A percentile compares a stretch with the other conserved stretches of the same genome.
phyloP scores from a whole-genome alignment of 768 basidiomycete genomes.

The Pleurotus cornucopiae region DNA sequence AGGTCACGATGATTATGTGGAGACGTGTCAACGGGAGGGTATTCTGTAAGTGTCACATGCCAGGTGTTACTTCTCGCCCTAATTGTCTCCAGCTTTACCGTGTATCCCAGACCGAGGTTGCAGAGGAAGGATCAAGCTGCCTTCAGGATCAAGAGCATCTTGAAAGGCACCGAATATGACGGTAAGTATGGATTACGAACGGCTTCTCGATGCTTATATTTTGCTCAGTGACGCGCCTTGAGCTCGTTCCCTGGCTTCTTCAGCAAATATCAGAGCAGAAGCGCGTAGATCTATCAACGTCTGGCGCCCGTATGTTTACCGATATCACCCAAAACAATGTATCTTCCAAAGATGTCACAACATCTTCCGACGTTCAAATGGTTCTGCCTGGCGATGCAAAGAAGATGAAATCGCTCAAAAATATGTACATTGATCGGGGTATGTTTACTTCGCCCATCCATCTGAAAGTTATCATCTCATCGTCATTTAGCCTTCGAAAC shows the following conservation, averaged over 20 bases:
- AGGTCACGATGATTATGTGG: conserved; percentile 63
- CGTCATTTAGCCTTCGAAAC: conserved; percentile 56
- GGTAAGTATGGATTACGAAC: conserved; percentile 33
- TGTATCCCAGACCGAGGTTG: conserved; percentile 44
- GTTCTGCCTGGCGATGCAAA: conserved; percentile 66
- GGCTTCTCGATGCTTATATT: conserved; percentile 7
- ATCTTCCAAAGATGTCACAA: conserved; percentile 32
- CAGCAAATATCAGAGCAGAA: conserved; percentile 79
- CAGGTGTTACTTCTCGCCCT: neutral
- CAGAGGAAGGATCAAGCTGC: conserved; percentile 56
- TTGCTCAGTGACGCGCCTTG: conserved; percentile 45
- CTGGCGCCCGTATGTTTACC: conserved; percentile 45
- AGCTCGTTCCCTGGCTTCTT: conserved; percentile 72
- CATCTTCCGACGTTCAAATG: conserved; percentile 51
- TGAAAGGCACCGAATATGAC: conserved; percentile 75
- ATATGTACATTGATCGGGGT: conserved; percentile 70
- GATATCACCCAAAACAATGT: conserved; percentile 31
- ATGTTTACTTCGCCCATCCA: conserved; percentile 9
- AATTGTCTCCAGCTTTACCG: conserved; percentile 30
- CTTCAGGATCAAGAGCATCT: conserved; percentile 81
- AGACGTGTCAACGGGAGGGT: conserved; percentile 73
- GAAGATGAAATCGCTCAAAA: conserved; percentile 68
- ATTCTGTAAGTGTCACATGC: conserved; percentile 55
- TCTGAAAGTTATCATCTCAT: neutral
- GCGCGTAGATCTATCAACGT: conserved; percentile 62